Base-by-base conservation (phyloP, 2,329 filamentous ascomycete species). In the Ophiocordyceps camponoti-leonardi region DNA sequence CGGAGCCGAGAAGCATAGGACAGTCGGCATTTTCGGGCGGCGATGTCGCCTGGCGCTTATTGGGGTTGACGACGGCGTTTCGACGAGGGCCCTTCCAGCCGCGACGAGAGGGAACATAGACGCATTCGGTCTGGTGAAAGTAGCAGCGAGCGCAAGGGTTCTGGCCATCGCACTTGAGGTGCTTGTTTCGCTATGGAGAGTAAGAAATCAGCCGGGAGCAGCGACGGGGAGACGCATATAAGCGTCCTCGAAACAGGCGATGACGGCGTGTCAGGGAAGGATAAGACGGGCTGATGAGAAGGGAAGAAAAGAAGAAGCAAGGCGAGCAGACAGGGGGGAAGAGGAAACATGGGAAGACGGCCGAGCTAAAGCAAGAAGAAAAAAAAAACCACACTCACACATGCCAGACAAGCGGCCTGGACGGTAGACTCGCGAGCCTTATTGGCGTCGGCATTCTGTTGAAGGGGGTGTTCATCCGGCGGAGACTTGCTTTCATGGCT, bases 101-200 rank as follows among this genome's bases (percentile, higher is more conserved):
- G 49, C 83, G 75, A 41, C 83, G 77, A 37, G 82, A 86, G 41
- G 81, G 77, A 43, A 85, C 75, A 58, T 86, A 87, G 55, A 78
- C 64, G 59, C 84, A 90, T 43, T 79, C 69, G 18, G 69, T 64
- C 46, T 72, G 71, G 43, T 72, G 70, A 44, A 66, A 61, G 20
- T 64, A 63, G 60, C 83, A 88, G 45, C 84, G 77, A 42, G 73
- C 71, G 61, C 84, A 88, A 13, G 83, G 83, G 30, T 64, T 78
- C 35, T 67, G 63, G 26, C 81, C 82, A 59, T 87, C 81, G 58
- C 83, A 88, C 58, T 86, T 88, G 43, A 87, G 69, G 60, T 88
- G 84, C 56, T 84, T 77, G 50, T 57, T 64, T 44, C 75, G 68
- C 74, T 78, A 56, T 31, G 23, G 35, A 39, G 23, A 23, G 26